These are phyloP conservation scores for Chiua sp. DNA, from an alignment of 1,284 basidiomycete genomes.

Conservation along the genomic window DNA sequence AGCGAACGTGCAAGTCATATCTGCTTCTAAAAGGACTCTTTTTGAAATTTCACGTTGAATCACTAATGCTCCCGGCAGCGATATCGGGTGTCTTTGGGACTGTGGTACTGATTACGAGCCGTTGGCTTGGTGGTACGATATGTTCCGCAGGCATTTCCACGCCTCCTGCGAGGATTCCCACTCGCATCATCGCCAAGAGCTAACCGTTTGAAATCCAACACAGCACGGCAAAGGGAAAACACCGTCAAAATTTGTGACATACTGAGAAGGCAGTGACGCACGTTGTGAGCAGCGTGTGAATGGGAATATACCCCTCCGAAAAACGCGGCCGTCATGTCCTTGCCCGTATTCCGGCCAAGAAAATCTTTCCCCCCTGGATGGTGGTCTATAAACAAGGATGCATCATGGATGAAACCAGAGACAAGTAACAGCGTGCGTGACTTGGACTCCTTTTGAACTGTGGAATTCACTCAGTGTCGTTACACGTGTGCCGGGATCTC, in stretches of 20 bases:
- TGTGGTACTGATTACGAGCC: slow-evolving; percentile 35
- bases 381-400: slow-evolving; percentile 73
- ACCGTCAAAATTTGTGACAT: slow-evolving; percentile 2
- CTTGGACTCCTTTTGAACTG: slow-evolving; percentile 74
- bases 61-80: background rate
- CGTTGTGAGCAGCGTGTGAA: slow-evolving; percentile 85
- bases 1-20: background rate
- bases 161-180: slow-evolving; percentile 79
- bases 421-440: slow-evolving; percentile 72
- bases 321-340: slow-evolving; percentile 85
- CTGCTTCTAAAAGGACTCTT: background rate
- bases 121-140: slow-evolving; percentile 43
- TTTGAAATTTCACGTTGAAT: background rate
- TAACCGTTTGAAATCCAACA: slow-evolving; percentile 25
- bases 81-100: slow-evolving; percentile 9
- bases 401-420: slow-evolving; percentile 89
- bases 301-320: slow-evolving; percentile 87
- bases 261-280: slow-evolving; percentile 40
- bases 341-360: slow-evolving; percentile 69
- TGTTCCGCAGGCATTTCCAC: slow-evolving; percentile 53
- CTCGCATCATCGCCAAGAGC: slow-evolving; percentile 84
- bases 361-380: slow-evolving; percentile 83
- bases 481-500: background rate
- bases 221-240: background rate
- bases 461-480: slow-evolving; percentile 7